Evolutionary conservation across 345 rosid species (phyloP).

Genomic region (Pistacia vera): DNA sequence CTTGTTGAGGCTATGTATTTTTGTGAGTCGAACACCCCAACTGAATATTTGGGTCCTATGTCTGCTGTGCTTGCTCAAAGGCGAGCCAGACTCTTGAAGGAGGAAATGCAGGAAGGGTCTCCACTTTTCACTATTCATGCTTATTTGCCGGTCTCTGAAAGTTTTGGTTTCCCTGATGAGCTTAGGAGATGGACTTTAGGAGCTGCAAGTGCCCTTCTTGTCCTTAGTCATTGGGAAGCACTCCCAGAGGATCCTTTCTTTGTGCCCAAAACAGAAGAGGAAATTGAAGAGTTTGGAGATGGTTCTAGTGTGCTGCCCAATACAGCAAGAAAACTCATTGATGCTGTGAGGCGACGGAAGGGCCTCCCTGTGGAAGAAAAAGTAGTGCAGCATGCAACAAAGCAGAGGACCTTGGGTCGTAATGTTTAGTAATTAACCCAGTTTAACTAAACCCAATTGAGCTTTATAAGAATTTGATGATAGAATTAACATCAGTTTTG

Average conservation of each 20-base stretch:
- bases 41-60: constrained; percentile 74
- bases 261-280: constrained; percentile 86
- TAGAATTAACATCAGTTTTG: too few relatives aligned
- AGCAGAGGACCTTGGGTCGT: constrained; percentile 83
- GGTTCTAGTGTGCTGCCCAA: constrained; percentile 87
- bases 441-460: neutral
- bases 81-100: constrained; percentile 81
- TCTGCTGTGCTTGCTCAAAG: constrained; percentile 78
- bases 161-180: constrained; percentile 90
- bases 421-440: constrained; percentile 46
- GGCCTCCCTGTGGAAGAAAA: constrained; percentile 89
- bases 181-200: constrained; percentile 83
- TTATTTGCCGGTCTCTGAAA: constrained; percentile 83
- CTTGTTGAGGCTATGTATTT: constrained; percentile 93
- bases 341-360: constrained; percentile 74
- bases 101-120: constrained; percentile 95
- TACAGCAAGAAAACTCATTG: constrained; percentile 82
- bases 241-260: constrained; percentile 90
- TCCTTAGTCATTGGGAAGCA: constrained; percentile 89
- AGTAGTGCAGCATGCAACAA: constrained; percentile 82
- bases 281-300: constrained; percentile 85
- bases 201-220: constrained; percentile 87
- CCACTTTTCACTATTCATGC: constrained; percentile 75
- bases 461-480: neutral
- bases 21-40: constrained; percentile 78